Percentiles rank a stretch among this genome's conserved stretches.
These are phyloP conservation scores for Lachancea thermotolerans DNA, from an alignment of 805 yeast genomes.

Conservation along the genomic window DNA sequence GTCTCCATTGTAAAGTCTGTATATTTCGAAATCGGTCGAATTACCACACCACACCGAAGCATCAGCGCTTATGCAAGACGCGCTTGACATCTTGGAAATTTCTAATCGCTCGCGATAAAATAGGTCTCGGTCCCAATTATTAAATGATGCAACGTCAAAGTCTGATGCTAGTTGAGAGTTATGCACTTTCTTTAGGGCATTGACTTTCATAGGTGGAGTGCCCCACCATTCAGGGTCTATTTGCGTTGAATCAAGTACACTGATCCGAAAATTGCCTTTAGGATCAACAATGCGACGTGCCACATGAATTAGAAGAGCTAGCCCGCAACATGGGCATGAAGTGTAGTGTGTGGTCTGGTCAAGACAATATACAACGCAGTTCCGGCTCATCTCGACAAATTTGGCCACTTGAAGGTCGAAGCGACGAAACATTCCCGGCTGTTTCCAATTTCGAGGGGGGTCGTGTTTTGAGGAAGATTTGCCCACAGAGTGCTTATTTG, in stretches of 20 bases:
- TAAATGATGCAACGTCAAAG: slow-evolving; percentile 38
- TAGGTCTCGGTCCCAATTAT: slow-evolving; percentile 64
- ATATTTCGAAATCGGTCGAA: slow-evolving; percentile 56
- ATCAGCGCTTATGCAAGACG: slow-evolving; percentile 44
- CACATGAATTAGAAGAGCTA: slow-evolving; percentile 36
- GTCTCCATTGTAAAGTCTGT: slow-evolving; percentile 10
- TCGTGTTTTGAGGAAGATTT: slow-evolving; percentile 1
- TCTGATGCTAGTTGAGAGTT: slow-evolving; percentile 26
- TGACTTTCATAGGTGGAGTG: slow-evolving; percentile 18
- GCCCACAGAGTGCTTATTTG: slow-evolving; percentile 9
- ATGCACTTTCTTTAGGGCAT: slow-evolving; percentile 11
- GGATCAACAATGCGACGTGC: slow-evolving; percentile 34
- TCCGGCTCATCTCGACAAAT: slow-evolving; percentile 57
- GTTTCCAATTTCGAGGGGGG: slow-evolving; percentile 25
- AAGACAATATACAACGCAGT: slow-evolving; percentile 69
- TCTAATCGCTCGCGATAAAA: slow-evolving; percentile 73
- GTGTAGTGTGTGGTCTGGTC: slow-evolving; percentile 28
- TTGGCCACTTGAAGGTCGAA: slow-evolving; percentile 85
- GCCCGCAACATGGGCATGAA: slow-evolving; percentile 15
- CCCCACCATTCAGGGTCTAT: slow-evolving; percentile 21
- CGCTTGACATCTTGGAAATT: slow-evolving; percentile 75
- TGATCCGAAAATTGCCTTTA: slow-evolving; percentile 6
- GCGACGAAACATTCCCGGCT: slow-evolving; percentile 72
- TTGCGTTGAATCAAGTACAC: slow-evolving; percentile 11
- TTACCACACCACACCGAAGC: slow-evolving; percentile 76